Evolutionary conservation across 2,329 filamentous ascomycete genomes (phyloP), one percentile per base, ranked within the genome.

Genomic region (Penicillium sclerotigenum): DNA sequence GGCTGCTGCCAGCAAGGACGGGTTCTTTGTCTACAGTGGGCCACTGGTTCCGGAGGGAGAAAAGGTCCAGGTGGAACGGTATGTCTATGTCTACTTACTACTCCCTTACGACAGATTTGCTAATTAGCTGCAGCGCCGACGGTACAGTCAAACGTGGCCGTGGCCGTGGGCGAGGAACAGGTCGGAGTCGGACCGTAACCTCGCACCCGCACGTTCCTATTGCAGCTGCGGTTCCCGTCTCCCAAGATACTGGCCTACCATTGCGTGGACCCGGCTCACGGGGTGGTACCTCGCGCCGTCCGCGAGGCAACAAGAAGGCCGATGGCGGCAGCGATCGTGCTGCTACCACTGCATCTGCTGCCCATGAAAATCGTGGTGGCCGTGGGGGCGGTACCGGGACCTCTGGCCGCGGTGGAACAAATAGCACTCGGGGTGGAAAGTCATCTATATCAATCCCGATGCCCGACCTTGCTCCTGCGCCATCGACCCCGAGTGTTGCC

Each of bases 11-110:
- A 93, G 90, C 63, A 90, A 93, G 65, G 94, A 97, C 71, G 94
- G 94, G 1, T 99, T 97, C 78, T 99, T 97, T 71, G 94, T 99
- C 1, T 99, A 97, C 75, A 95, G 90, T 58, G 94, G 94, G 4
- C 93, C 93, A 9, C 79, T 99, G 45, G 84, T 97, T 22, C 89
- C 89, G 5, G 91, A 96, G 74, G 89, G 87, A 22, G 89, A 96
- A 75, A 93, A 94, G 75, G 79, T 84, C 38, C 75, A 81, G 53
- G 79, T 86, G 47, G 85, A 88, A 69, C 80, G 82, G 83, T 85
- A 77, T 68, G 75, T 77, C 31, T 85, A 77, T 68, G 75, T 77
- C 31, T 34, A 34, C 56, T 48, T 9, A 13, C 18, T 18, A 11
- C 37, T 5, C 9, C 5, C 16, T 60, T 66, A 58, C 77, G 80